Conservation (phyloP, 2,329 filamentous ascomycete genomes). For the Remersonia thermophila region DNA sequence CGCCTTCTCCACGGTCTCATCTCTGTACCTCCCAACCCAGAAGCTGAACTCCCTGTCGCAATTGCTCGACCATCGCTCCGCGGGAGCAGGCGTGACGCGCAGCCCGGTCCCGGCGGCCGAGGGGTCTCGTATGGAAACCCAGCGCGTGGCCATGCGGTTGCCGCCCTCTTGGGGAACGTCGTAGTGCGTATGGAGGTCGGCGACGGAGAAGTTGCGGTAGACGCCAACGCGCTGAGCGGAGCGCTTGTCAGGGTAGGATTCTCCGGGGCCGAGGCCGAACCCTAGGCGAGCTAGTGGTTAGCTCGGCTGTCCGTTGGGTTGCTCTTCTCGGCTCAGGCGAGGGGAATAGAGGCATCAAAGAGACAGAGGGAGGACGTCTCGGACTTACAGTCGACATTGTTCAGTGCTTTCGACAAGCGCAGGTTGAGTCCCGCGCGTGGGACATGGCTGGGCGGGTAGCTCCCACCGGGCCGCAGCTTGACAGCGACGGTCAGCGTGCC, state of each 20-base stretch:
- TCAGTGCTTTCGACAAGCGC: conserved; percentile 33
- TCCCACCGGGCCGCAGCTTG: conserved; percentile 32
- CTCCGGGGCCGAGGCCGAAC: conserved; percentile 51
- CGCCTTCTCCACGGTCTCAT: conserved; percentile 41
- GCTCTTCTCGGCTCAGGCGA: not conserved
- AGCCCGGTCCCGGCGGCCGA: conserved; percentile 20
- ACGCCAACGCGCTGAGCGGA: conserved; percentile 39
- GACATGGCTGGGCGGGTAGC: conserved; percentile 37
- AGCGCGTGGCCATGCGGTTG: conserved; percentile 49
- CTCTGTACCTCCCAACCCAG: conserved; percentile 40
- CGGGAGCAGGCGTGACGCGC: conserved; percentile 16
- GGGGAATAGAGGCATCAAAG: not conserved
- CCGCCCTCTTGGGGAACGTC: conserved; percentile 58
- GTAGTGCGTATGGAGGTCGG: conserved; percentile 43
- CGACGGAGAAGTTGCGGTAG: conserved; percentile 29
- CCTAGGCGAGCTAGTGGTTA: not conserved
- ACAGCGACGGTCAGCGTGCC: conserved; percentile 36
- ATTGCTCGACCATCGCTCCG: conserved; percentile 23
- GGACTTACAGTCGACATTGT: conserved; percentile 25
- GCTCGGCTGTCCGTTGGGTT: not conserved
- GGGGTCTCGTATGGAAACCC: conserved; percentile 28
- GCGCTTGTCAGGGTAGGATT: conserved; percentile 53
- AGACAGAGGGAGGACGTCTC: not conserved
- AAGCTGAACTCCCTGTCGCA: conserved; percentile 36
- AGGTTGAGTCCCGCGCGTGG: conserved; percentile 51